phyloP scores from a whole-genome alignment of 164 flowering plant genomes.

The grape (Vitis vinifera) region ASM3070453v1 NC_081821.1:6513001-6513500 shows the following conservation, averaged over 20 bases:
- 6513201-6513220: slow-evolving; percentile 25
- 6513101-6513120: slow-evolving; percentile 28
- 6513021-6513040: no score
- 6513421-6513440: slow-evolving; percentile 41
- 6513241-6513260: slow-evolving; percentile 34
- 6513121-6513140: slow-evolving; percentile 25
- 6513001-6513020: no score
- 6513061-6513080: no score
- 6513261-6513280: slow-evolving; percentile 23
- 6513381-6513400: slow-evolving; percentile 44
- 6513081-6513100: no score
- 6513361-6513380: slow-evolving; percentile 25
- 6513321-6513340: slow-evolving; percentile 16
- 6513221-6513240: slow-evolving; percentile 40
- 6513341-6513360: slow-evolving; percentile 31
- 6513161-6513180: slow-evolving; percentile 28
- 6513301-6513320: slow-evolving; percentile 37
- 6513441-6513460: slow-evolving; percentile 53
- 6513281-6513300: slow-evolving; percentile 45
- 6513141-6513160: slow-evolving; percentile 47
- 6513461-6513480: slow-evolving; percentile 34
- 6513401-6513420: slow-evolving; percentile 55
- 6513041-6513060: no score
- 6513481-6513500: slow-evolving; percentile 1
- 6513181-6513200: slow-evolving; percentile 31